These are phyloP conservation scores for Blastocystis sp. DNA, from an alignment of 352 stramenopile genomes.

Conservation along the genomic window DNA sequence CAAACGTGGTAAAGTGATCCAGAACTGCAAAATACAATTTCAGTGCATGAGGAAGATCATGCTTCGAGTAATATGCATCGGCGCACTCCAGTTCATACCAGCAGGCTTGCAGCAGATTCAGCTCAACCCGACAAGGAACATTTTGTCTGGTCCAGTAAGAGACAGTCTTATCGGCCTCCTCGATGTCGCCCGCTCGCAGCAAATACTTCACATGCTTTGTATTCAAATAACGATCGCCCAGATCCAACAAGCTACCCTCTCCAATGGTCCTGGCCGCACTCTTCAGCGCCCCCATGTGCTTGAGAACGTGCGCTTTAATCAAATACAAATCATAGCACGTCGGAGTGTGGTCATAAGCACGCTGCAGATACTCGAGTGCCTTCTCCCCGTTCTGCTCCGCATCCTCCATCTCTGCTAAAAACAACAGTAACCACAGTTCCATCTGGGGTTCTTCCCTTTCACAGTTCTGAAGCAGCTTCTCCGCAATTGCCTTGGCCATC, in stretches of 20 bases:
- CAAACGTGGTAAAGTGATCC: conserved; percentile 24
- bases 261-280: background rate
- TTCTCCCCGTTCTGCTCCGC: background rate
- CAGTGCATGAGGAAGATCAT: background rate
- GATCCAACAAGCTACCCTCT: background rate
- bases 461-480: background rate
- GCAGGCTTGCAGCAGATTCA: conserved; percentile 22
- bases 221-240: conserved; percentile 23
- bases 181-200: background rate
- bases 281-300: background rate
- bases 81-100: conserved; percentile 31
- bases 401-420: background rate
- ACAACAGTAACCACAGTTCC: conserved; percentile 2
- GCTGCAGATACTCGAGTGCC: background rate
- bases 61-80: background rate
- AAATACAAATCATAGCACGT: conserved; percentile 48
- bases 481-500: background rate
- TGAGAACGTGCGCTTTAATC: conserved; percentile 6
- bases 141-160: conserved; percentile 10
- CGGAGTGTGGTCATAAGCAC: background rate
- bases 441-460: background rate
- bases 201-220: conserved; percentile 9
- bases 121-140: background rate
- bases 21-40: conserved; percentile 24
- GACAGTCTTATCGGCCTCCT: conserved; percentile 1